These are phyloP conservation scores for Tarenaya hassleriana DNA, from an alignment of 345 rosid genomes.

Conservation along the genomic window DNA sequence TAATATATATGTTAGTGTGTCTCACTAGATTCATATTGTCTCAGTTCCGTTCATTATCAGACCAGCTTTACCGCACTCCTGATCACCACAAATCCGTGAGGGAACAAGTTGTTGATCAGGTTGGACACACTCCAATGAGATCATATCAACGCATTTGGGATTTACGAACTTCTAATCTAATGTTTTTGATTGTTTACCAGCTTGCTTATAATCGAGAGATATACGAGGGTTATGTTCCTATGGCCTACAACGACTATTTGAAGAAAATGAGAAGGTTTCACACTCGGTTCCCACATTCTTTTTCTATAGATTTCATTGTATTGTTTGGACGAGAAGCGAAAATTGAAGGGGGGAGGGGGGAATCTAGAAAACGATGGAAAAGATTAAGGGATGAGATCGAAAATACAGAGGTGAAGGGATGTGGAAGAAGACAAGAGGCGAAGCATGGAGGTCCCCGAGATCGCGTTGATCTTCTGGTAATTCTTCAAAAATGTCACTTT, in stretches of 20 bases:
- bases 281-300: not conserved
- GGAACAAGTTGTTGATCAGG: slow-evolving; percentile 65
- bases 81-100: slow-evolving; percentile 37
- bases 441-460: slow-evolving; percentile 25
- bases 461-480: slow-evolving; percentile 26
- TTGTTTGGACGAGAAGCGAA: not conserved
- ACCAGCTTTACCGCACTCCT: too few relatives aligned
- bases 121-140: slow-evolving; percentile 22
- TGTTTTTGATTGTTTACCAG: slow-evolving; percentile 26
- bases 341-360: not conserved
- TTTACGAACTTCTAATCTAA: slow-evolving; percentile 35
- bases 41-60: too few relatives aligned
- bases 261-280: slow-evolving; percentile 57
- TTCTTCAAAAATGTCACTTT: slow-evolving; percentile 23
- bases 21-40: too few relatives aligned
- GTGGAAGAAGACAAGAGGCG: slow-evolving; percentile 12
- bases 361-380: not conserved
- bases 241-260: slow-evolving; percentile 57
- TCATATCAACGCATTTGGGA: too few relatives aligned
- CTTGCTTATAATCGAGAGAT: slow-evolving; percentile 40
- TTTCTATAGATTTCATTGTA: not conserved
- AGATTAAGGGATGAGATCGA: not conserved
- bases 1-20: not conserved
- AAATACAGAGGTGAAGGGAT: slow-evolving; percentile 4
- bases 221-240: slow-evolving; percentile 69